Conservation (phyloP, 2,329 filamentous ascomycete genomes). For the Amesomyces nigricolor region DNA sequence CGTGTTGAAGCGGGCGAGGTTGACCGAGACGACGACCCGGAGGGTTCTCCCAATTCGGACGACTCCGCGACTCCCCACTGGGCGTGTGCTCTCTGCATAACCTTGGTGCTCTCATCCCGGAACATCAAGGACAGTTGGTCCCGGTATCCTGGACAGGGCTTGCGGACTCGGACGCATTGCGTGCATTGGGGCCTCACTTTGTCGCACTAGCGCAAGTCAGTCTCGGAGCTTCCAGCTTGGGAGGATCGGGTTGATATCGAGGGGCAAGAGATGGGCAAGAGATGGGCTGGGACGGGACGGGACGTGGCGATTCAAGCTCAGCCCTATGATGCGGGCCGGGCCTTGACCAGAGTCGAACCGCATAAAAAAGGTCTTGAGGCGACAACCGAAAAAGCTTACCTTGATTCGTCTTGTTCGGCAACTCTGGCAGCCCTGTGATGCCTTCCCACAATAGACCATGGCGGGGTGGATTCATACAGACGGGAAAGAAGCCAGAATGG, state of each 20-base stretch:
- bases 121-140: constrained; percentile 61
- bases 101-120: constrained; percentile 59
- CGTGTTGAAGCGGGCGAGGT: constrained; percentile 18
- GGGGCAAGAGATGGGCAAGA: not conserved
- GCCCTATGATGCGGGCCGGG: not conserved
- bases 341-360: not conserved
- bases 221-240: not conserved
- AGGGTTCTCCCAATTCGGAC: constrained; percentile 17
- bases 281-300: not conserved
- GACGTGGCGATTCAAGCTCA: not conserved
- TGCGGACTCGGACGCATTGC: constrained; percentile 55
- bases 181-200: constrained; percentile 55
- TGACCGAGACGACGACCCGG: constrained; percentile 27
- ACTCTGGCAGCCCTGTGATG: constrained; percentile 49
- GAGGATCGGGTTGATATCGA: not conserved
- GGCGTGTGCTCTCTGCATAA: constrained; percentile 53
- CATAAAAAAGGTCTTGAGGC: not conserved
- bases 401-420: constrained; percentile 52
- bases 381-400: constrained; percentile 33
- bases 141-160: constrained; percentile 58
- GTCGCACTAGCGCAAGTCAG: constrained; percentile 46
- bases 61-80: constrained; percentile 38
- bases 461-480: constrained; percentile 4
- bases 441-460: constrained; percentile 55
- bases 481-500: constrained; percentile 6